Evolutionary conservation across 495 filamentous ascomycete genomes (phyloP).

Genomic region (Lasiosphaeria ovina): DNA sequence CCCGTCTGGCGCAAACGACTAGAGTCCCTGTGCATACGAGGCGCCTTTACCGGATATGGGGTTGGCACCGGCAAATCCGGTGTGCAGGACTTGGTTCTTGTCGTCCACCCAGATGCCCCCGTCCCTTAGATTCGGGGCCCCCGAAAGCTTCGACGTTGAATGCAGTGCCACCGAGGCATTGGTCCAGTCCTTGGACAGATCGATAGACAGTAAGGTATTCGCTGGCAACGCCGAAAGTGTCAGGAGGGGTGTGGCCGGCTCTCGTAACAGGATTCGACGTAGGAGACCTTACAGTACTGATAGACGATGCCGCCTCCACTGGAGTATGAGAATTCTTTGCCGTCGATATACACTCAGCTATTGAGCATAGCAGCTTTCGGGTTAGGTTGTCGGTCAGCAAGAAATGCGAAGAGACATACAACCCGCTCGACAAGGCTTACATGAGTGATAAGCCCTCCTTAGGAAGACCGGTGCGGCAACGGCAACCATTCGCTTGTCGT

Average conservation of each 20-base stretch:
- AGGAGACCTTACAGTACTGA: slow-evolving; percentile 19
- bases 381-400: not conserved
- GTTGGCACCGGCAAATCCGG: slow-evolving; percentile 21
- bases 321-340: slow-evolving; percentile 23
- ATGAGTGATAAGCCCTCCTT: slow-evolving; percentile 26
- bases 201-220: slow-evolving; percentile 23
- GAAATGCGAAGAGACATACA: not conserved
- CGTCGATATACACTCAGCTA: slow-evolving; percentile 25
- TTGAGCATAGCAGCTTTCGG: slow-evolving; percentile 22
- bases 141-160: slow-evolving; percentile 19
- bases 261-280: not conserved
- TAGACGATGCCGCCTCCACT: slow-evolving; percentile 11
- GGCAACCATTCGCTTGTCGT: slow-evolving; percentile 22
- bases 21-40: slow-evolving; percentile 17
- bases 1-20: slow-evolving; percentile 23
- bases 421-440: slow-evolving; percentile 8
- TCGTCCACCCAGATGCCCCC: slow-evolving; percentile 27
- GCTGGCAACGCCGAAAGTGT: slow-evolving; percentile 5
- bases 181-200: slow-evolving; percentile 21
- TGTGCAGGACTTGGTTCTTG: slow-evolving; percentile 18
- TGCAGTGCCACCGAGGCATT: slow-evolving; percentile 15
- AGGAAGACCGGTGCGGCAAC: slow-evolving; percentile 18
- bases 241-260: not conserved
- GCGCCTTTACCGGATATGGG: slow-evolving; percentile 16
- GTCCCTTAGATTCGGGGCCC: slow-evolving; percentile 15